Evolutionary conservation across 1,284 basidiomycete species (phyloP).

Genomic region (Wallemia hederae): DNA sequence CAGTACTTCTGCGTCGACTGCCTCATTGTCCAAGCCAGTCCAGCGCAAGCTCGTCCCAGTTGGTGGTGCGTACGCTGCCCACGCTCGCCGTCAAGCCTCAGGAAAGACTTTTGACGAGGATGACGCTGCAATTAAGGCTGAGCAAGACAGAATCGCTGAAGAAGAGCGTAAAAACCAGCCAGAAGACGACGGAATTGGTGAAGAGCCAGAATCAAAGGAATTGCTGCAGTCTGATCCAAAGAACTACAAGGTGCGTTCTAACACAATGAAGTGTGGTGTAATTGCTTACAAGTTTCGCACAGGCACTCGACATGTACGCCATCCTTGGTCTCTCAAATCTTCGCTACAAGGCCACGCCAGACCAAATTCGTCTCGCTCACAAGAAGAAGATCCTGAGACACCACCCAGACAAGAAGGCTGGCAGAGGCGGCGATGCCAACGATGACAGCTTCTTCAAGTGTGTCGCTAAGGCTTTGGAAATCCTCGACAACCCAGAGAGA

Average conservation of each 20-base stretch:
- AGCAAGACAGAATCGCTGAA: not conserved
- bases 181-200: constrained; percentile 72
- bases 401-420: constrained; percentile 95
- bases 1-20: not conserved
- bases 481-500: constrained; percentile 58
- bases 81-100: not conserved
- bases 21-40: not conserved
- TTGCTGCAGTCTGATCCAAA: constrained; percentile 61
- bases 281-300: constrained; percentile 1
- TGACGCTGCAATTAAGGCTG: not conserved
- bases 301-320: constrained; percentile 96
- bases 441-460: constrained; percentile 99
- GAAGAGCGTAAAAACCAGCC: not conserved
- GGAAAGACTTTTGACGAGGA: not conserved
- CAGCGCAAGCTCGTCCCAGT: not conserved
- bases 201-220: constrained; percentile 54
- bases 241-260: constrained; percentile 59
- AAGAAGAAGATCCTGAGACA: constrained; percentile 94
- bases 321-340: constrained; percentile 78
- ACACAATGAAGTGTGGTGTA: constrained; percentile 1
- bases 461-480: constrained; percentile 64
- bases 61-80: not conserved
- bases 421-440: constrained; percentile 38
- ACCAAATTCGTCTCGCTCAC: constrained; percentile 93
- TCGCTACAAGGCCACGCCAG: constrained; percentile 58